Base-by-base conservation (phyloP, 2,329 filamentous ascomycete species). In the Exophiala sideris region DNA sequence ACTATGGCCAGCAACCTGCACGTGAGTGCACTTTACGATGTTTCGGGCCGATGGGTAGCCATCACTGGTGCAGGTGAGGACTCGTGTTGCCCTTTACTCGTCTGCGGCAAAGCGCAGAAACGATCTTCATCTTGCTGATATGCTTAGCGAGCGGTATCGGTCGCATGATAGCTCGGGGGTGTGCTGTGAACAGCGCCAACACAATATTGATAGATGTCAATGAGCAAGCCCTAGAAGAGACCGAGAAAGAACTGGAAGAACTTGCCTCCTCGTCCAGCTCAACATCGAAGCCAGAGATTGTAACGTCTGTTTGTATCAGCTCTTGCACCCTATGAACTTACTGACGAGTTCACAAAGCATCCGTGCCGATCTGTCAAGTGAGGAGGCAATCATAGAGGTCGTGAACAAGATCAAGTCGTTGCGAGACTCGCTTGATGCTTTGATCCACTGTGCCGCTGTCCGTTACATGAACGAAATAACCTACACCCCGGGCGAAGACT, bases 111-210 rank as follows among this genome's bases (percentile, higher is more conserved):
- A 42, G 16, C 16, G 34, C 38, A 10, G 38, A 14, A 11, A 21
- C 42, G 12, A 53, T 16, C 5, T 18, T 32, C 14, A 45, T 6
- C 29, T 18, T 3, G 3, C 16, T 18, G 16, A 18, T 18, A 18
- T 18, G 16, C 16, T 2, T 18, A 54, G 52, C 34, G 10, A 54
- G 52, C 51, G 61, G 61, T 9, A 61, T 62, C 39, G 61, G 61
- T 18, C 55, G 46, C 16, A 63, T 63, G 61, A n/a, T 48, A 14
- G 45, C 45, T n/a, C 45, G 45, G 35, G 45, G 45, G n/a, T 64
- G 58, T 38, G 39, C 48, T 5, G 58, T 50, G 12, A 64, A 64
- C 39, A 58, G 60, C 8, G 58, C 60, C 12, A 52, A 54, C 34
- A 45, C 48, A 11, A 58, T 64, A 20, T 16, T 48, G 24, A 36